A percentile compares a stretch with the other conserved stretches of the same genome.
phyloP scores from a whole-genome alignment of 2,329 filamentous ascomycete genomes.

The Ophiostoma sp. region DNA sequence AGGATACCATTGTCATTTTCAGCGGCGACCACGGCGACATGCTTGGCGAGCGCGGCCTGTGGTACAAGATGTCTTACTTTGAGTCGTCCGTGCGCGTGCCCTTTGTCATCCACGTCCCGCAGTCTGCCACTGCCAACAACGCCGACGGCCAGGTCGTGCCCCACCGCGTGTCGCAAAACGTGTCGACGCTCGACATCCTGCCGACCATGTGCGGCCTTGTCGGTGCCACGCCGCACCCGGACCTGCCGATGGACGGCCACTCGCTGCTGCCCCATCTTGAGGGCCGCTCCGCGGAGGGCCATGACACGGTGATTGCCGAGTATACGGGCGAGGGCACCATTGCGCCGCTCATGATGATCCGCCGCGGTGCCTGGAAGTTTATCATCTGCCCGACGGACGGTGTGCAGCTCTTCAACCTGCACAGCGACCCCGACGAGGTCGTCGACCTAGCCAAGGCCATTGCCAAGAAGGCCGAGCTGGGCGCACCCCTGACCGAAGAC shows the following conservation, averaged over 20 bases:
- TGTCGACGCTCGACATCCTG: constrained; percentile 85
- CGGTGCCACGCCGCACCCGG: constrained; percentile 61
- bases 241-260: constrained; percentile 78
- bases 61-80: constrained; percentile 95
- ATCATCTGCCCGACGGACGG: constrained; percentile 79
- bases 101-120: constrained; percentile 75
- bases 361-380: constrained; percentile 84
- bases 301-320: constrained; percentile 84
- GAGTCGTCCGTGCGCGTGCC: constrained; percentile 87
- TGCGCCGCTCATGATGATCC: constrained; percentile 89
- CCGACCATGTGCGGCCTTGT: constrained; percentile 83
- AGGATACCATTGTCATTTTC: constrained; percentile 88
- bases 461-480: constrained; percentile 32
- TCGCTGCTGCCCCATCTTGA: constrained; percentile 75
- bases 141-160: constrained; percentile 48
- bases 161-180: constrained; percentile 72
- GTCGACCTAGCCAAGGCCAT: constrained; percentile 58
- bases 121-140: constrained; percentile 30
- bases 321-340: constrained; percentile 93
- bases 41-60: constrained; percentile 85
- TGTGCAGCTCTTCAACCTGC: constrained; percentile 77
- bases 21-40: constrained; percentile 94
- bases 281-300: constrained; percentile 36
- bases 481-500: constrained; percentile 35
- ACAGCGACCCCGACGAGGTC: constrained; percentile 69